Base-by-base conservation (phyloP, 2,329 filamentous ascomycete genomes). In the Thelonectria discophora region DNA sequence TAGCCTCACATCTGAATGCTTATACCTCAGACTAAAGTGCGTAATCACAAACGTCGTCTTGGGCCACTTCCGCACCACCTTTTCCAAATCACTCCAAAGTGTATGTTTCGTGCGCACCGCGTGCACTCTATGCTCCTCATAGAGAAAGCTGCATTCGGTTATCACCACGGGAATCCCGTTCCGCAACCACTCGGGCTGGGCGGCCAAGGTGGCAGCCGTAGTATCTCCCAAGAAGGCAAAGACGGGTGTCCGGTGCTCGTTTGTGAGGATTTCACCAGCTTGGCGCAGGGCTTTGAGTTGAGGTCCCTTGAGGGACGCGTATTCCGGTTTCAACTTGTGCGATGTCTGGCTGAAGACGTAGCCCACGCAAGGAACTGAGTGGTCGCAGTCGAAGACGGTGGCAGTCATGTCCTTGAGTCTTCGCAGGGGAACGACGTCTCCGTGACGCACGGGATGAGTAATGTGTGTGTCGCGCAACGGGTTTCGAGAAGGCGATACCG, bases 221-320 rank as follows among this genome's bases (percentile, higher is more conserved):
- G 79, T 81, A 66, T 83, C 81, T 6, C 81, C 81, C 4, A 83
- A 69, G 54, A 83, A 84, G 11, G 81, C 81, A 49, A 83, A 81
- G 1, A 83, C 74, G 39, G 80, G 77, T 6, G 70, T 69, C 5
- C 72, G 72, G 5, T 76, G 75, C 4, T 77, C 73, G 1, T 73
- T 75, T 1, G 81, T 83, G 64, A 84, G 73, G 24, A 74, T 69
- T 1, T 72, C 70, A 3, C 79, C 79, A 0, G 75, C 65, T 34
- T 75, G 66, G 8, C 80, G 76, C 17, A 82, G 73, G 2, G 63
- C 63, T 53, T 75, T 77, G 32, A 84, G 70, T 55, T 80, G 74
- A 1, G 68, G 60, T 2, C 79, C 79, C 2, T 74, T 42, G 0
- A 77, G 74, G 10, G 70, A 68, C 0, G 65, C 62, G 71, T 78